Conservation (phyloP, 345 rosid genomes). For the Camelina laxa region DNA sequence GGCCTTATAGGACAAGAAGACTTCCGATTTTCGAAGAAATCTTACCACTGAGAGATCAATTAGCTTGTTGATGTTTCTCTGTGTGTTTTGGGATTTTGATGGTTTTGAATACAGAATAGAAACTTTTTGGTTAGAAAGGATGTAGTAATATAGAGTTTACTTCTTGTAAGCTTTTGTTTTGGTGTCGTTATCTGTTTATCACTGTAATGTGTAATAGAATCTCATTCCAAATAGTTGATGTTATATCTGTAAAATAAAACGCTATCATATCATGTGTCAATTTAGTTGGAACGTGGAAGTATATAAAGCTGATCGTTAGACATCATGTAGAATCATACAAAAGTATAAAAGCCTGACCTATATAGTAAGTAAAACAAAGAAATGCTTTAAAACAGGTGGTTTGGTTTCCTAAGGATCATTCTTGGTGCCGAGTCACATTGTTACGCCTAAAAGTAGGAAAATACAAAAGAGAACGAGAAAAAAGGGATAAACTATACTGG, state of each 20-base stretch:
- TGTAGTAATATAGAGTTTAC: conserved; percentile 31
- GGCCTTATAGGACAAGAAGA: conserved; percentile 67
- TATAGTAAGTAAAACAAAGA: not conserved
- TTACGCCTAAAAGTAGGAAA: not conserved
- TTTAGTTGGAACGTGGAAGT: not conserved
- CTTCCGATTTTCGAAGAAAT: conserved; percentile 92
- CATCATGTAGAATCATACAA: not conserved
- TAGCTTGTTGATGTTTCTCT: conserved; percentile 65
- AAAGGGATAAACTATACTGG: conserved; percentile 1
- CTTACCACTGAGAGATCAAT: conserved; percentile 76
- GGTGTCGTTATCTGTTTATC: conserved; percentile 9
- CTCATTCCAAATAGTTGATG: conserved; percentile 16
- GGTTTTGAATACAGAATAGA: conserved; percentile 23
- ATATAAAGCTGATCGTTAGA: not conserved
- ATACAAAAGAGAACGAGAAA: not conserved
- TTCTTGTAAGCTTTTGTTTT: conserved; percentile 38
- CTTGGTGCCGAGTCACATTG: not conserved
- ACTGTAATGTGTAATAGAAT: not conserved
- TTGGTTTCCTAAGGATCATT: conserved; percentile 18
- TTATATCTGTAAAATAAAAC: not conserved
- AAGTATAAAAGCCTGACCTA: conserved; percentile 24
- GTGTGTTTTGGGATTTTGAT: conserved; percentile 6
- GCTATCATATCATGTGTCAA: not conserved
- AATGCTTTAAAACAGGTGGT: conserved; percentile 4
- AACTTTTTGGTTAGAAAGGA: conserved; percentile 13